Conservation (phyloP, 208 protist species). For the Leishmania gerbilli region DNA sequence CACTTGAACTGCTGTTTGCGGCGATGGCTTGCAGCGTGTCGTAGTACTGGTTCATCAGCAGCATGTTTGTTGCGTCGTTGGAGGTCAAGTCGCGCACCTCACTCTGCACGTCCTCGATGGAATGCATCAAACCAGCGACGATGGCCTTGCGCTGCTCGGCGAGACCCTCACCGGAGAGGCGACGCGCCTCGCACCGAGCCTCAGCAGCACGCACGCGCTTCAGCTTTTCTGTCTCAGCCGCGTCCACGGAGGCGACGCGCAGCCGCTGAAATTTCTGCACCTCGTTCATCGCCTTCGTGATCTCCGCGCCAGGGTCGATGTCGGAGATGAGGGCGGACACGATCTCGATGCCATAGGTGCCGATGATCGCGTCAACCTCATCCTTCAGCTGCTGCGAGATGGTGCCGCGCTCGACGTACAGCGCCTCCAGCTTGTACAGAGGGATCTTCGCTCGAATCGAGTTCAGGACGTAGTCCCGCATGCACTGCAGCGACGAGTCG, state of each 20-base stretch:
- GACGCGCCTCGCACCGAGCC: conserved; percentile 66
- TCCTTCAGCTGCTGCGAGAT: conserved; percentile 79
- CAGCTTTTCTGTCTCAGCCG: conserved; percentile 79
- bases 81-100: conserved; percentile 50
- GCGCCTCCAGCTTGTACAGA: conserved; percentile 77
- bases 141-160: conserved; percentile 79
- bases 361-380: conserved; percentile 61
- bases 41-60: conserved; percentile 87
- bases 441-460: conserved; percentile 70
- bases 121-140: conserved; percentile 58
- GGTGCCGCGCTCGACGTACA: conserved; percentile 75
- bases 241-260: conserved; percentile 74
- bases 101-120: conserved; percentile 42
- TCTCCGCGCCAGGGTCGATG: conserved; percentile 60
- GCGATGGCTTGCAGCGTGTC: conserved; percentile 69
- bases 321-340: conserved; percentile 74
- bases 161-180: conserved; percentile 56
- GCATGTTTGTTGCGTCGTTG: conserved; percentile 68
- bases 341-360: conserved; percentile 71
- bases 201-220: conserved; percentile 69
- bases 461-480: conserved; percentile 73
- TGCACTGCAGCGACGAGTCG: conserved; percentile 39
- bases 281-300: conserved; percentile 76
- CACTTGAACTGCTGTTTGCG: conserved; percentile 34
- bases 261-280: conserved; percentile 75